These are phyloP conservation scores for Claviceps sp. DNA, from an alignment of 2,329 filamentous ascomycete species.

Conservation along the genomic window DNA sequence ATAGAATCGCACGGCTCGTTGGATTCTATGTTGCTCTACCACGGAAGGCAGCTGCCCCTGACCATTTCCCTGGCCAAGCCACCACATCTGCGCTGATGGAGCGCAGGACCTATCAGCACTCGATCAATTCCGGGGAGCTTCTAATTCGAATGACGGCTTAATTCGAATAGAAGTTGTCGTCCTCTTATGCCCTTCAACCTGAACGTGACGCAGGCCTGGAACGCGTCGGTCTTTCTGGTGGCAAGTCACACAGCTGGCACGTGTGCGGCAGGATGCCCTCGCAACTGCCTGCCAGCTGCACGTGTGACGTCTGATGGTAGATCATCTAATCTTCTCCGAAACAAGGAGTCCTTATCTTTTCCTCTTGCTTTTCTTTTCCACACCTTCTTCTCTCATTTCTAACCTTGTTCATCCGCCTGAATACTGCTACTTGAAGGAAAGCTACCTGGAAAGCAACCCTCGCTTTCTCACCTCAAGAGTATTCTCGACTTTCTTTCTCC, in stretches of 20 bases:
- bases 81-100: background rate
- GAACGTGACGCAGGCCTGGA: background rate
- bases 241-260: slow-evolving; percentile 2
- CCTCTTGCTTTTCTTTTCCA: slow-evolving; percentile 3
- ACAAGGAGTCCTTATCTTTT: background rate
- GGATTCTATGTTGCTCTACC: background rate
- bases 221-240: background rate
- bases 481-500: background rate
- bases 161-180: too few species aligned
- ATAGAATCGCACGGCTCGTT: background rate
- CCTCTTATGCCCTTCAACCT: background rate
- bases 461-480: background rate
- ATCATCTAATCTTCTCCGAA: slow-evolving; percentile 2
- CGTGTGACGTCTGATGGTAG: background rate
- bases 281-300: slow-evolving; percentile 4
- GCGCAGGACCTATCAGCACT: background rate
- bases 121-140: background rate
- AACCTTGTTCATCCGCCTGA: background rate
- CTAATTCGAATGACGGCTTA: background rate
- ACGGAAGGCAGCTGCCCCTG: background rate
- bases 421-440: background rate
- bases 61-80: background rate
- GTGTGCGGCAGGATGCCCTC: slow-evolving; percentile 2
- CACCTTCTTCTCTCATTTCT: background rate
- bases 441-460: background rate